Evolutionary conservation across 768 basidiomycete species (phyloP).

Genomic region (Cytidiella melzeri): DNA sequence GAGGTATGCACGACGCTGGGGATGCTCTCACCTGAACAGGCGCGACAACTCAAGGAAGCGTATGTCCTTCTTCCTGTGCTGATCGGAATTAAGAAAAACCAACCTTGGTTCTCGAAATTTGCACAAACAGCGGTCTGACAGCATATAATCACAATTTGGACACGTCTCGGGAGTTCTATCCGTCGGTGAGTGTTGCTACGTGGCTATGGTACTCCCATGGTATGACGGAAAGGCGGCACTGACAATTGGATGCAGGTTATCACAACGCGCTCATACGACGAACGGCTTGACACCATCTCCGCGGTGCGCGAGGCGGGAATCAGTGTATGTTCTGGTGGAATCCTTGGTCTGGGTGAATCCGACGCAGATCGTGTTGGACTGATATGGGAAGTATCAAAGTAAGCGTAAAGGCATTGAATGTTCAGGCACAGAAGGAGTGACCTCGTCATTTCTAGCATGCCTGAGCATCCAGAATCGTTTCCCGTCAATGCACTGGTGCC

Average conservation of each 20-base stretch:
- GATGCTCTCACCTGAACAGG: constrained; percentile 94
- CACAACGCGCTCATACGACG: constrained; percentile 91
- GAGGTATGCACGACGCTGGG: constrained; percentile 99
- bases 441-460: constrained; percentile 49
- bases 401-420: constrained; percentile 24
- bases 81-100: constrained; percentile 3
- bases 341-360: constrained; percentile 88
- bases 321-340: constrained; percentile 95
- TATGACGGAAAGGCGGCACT: background rate
- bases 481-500: constrained; percentile 97
- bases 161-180: constrained; percentile 96
- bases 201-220: constrained; percentile 2
- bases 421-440: background rate
- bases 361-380: constrained; percentile 88
- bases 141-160: constrained; percentile 99
- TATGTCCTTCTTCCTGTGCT: constrained; percentile 35
- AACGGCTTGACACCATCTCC: constrained; percentile 81
- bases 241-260: constrained; percentile 60
- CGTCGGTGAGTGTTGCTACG: constrained; percentile 61
- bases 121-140: constrained; percentile 86
- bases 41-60: constrained; percentile 89
- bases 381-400: constrained; percentile 92
- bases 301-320: constrained; percentile 94
- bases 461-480: constrained; percentile 97
- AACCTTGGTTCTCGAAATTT: no score